These are phyloP conservation scores for Porphyridium purpureum DNA, from an alignment of 23 red algal genomes.

Conservation along the genomic window DNA sequence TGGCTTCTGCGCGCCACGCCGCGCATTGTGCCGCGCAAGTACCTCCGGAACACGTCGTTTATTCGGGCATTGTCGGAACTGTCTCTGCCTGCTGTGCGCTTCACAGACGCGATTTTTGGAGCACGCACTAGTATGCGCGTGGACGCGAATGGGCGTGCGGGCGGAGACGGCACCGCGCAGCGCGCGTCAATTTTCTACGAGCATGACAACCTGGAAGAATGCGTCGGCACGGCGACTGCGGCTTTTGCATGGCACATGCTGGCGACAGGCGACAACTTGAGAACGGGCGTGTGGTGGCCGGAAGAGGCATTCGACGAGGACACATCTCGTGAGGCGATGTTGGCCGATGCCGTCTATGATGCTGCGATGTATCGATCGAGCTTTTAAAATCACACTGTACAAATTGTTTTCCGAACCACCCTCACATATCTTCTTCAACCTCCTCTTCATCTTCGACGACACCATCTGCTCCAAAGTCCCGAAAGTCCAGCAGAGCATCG, in stretches of 20 bases:
- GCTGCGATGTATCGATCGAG: too few relatives aligned
- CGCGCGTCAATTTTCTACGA: constrained; percentile 11
- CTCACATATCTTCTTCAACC: too few relatives aligned
- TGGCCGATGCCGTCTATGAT: too few relatives aligned
- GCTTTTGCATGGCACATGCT: constrained; percentile 19
- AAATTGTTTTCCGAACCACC: too few relatives aligned
- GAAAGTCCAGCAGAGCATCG: too few relatives aligned
- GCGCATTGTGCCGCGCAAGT: constrained; percentile 2
- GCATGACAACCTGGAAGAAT: constrained; percentile 24
- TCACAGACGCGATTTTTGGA: constrained; percentile 46
- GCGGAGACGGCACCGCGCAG: neutral
- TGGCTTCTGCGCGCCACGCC: constrained; percentile 39
- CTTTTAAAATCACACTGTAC: too few relatives aligned
- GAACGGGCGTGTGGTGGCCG: neutral
- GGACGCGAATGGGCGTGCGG: too few relatives aligned
- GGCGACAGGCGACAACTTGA: neutral
- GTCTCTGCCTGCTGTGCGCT: constrained; percentile 35
- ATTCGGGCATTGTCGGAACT: constrained; percentile 25
- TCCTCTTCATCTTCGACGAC: too few relatives aligned
- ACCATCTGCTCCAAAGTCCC: too few relatives aligned
- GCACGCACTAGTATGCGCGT: constrained; percentile 41
- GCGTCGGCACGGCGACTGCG: constrained; percentile 60
- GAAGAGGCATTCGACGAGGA: neutral
- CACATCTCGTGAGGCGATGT: too few relatives aligned
- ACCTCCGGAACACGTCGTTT: constrained; percentile 16